Evolutionary conservation across 768 basidiomycete species (phyloP).

Genomic region (Xanthoconium stramineum): DNA sequence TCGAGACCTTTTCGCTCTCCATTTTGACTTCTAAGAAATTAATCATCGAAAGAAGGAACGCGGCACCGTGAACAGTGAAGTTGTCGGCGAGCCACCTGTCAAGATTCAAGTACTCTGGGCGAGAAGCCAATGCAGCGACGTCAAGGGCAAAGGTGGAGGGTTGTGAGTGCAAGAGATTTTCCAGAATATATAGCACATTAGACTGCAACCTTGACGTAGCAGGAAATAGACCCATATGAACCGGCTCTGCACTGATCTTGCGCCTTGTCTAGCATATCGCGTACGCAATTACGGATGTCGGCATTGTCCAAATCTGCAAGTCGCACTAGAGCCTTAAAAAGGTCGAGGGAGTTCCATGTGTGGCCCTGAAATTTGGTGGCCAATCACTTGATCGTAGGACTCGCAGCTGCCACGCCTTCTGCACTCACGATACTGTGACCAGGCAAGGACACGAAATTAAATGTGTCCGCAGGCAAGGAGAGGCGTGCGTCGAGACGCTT

Average conservation of each 20-base stretch:
- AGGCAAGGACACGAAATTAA: conserved; percentile 88
- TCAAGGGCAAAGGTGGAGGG: conserved; percentile 23
- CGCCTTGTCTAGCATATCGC: conserved; percentile 92
- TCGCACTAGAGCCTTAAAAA: conserved; percentile 59
- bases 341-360: conserved; percentile 71
- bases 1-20: too few species aligned
- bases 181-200: too few species aligned
- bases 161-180: too few species aligned
- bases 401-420: conserved; percentile 80
- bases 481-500: too few species aligned
- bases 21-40: too few species aligned
- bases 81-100: too few species aligned
- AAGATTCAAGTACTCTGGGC: too few species aligned
- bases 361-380: conserved; percentile 89
- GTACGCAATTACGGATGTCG: conserved; percentile 73
- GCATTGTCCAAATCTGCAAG: conserved; percentile 66
- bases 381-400: conserved; percentile 85
- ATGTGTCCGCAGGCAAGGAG: conserved; percentile 76
- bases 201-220: too few species aligned
- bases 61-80: too few species aligned
- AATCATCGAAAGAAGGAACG: too few species aligned
- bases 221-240: conserved; percentile 81
- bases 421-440: conserved; percentile 81
- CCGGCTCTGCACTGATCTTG: conserved; percentile 90
- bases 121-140: too few species aligned